phyloP scores from a whole-genome alignment of 345 rosid species.

The Lepidium aucheri region DNA sequence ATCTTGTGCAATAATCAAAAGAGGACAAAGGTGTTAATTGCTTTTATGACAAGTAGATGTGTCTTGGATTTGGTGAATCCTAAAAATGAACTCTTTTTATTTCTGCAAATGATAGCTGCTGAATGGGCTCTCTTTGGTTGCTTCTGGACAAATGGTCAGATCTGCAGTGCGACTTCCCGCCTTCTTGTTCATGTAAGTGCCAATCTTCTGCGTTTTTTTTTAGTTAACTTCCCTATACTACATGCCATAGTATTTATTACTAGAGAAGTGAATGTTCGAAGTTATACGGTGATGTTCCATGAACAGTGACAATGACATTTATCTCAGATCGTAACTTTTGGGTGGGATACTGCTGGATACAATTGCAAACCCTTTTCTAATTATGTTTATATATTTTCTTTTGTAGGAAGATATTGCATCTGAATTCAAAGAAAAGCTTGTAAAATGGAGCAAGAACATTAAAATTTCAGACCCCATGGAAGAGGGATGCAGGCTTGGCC shows the following conservation, averaged over 20 bases:
- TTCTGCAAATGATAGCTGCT: conserved; percentile 48
- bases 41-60: background rate
- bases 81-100: background rate
- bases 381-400: background rate
- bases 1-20: background rate
- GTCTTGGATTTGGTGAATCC: background rate
- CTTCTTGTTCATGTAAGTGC: conserved; percentile 77
- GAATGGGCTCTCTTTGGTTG: conserved; percentile 88
- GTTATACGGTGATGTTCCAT: background rate
- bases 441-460: conserved; percentile 66
- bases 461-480: conserved; percentile 80
- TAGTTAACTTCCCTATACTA: background rate
- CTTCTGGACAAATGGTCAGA: conserved; percentile 98
- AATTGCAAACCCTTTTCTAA: background rate
- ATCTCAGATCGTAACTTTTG: background rate
- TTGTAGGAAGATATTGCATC: conserved; percentile 67
- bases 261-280: background rate
- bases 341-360: background rate
- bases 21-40: background rate
- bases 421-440: conserved; percentile 57
- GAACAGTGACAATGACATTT: background rate
- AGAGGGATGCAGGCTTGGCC: conserved; percentile 93
- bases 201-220: conserved; percentile 1
- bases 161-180: conserved; percentile 97
- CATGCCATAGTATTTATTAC: background rate